These are phyloP conservation scores for Hirschioporus abietinus DNA, from an alignment of 768 basidiomycete genomes.

Conservation along the genomic window DNA sequence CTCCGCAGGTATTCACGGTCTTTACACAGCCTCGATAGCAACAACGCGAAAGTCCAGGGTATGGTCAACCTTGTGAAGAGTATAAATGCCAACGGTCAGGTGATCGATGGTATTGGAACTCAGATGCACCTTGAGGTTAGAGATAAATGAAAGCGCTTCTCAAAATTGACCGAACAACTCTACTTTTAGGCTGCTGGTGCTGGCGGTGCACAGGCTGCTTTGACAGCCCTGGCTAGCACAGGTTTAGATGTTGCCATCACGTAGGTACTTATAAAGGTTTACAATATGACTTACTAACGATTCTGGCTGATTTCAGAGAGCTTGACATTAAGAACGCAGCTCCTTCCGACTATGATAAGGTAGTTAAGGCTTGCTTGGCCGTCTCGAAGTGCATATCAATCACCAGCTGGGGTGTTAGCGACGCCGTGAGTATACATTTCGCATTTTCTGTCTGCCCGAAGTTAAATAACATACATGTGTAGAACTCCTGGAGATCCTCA, in stretches of 20 bases:
- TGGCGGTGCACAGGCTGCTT: slow-evolving; percentile 36
- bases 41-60: slow-evolving; percentile 36
- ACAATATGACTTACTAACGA: slow-evolving; percentile 18
- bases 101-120: slow-evolving; percentile 47
- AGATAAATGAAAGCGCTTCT: background rate
- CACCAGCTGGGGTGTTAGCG: slow-evolving; percentile 46
- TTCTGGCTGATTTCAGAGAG: background rate
- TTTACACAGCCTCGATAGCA: slow-evolving; percentile 39
- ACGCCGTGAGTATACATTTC: slow-evolving; percentile 27
- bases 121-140: slow-evolving; percentile 37
- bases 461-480: background rate
- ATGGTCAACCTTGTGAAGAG: slow-evolving; percentile 38
- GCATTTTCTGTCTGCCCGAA: background rate
- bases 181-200: slow-evolving; percentile 32
- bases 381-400: slow-evolving; percentile 39
- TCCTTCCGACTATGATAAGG: slow-evolving; percentile 37
- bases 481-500: slow-evolving; percentile 45
- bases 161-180: background rate
- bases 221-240: slow-evolving; percentile 38
- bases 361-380: slow-evolving; percentile 40
- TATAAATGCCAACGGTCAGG: slow-evolving; percentile 32
- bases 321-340: slow-evolving; percentile 15
- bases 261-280: slow-evolving; percentile 27
- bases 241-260: slow-evolving; percentile 44
- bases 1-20: background rate